Evolutionary conservation across 805 yeast species (phyloP).

Genomic region (Lachancea meyersii): DNA sequence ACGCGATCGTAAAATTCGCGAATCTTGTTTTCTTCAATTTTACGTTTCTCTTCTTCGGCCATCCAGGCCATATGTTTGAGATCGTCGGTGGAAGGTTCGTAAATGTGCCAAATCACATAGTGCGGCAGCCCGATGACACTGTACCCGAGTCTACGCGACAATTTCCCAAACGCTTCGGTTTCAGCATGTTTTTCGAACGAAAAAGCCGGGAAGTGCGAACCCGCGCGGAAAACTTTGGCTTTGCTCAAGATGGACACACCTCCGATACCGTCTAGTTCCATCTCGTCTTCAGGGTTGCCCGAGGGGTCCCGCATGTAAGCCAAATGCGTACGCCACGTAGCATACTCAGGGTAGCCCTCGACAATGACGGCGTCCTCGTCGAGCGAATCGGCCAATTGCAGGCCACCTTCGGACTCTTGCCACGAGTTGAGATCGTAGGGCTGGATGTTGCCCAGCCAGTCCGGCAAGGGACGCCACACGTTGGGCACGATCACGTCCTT

Average conservation of each 20-base stretch:
- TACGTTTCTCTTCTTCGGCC: slow-evolving; percentile 71
- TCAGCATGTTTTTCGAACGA: slow-evolving; percentile 95
- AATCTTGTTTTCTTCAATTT: slow-evolving; percentile 54
- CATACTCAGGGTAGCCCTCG: slow-evolving; percentile 95
- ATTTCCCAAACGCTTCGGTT: slow-evolving; percentile 93
- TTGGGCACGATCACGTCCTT: slow-evolving; percentile 92
- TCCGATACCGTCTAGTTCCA: slow-evolving; percentile 94
- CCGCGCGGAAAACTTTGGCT: slow-evolving; percentile 78
- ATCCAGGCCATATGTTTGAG: slow-evolving; percentile 82
- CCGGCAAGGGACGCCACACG: slow-evolving; percentile 86
- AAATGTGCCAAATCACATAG: slow-evolving; percentile 93
- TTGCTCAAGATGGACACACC: slow-evolving; percentile 90
- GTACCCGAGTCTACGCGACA: slow-evolving; percentile 80
- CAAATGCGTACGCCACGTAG: slow-evolving; percentile 96
- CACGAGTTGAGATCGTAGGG: slow-evolving; percentile 81
- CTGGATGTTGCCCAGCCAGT: slow-evolving; percentile 78
- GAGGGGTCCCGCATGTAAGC: slow-evolving; percentile 92
- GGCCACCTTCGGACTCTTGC: slow-evolving; percentile 80
- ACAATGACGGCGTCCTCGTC: slow-evolving; percentile 95
- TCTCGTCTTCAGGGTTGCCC: slow-evolving; percentile 89
- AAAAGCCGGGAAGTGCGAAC: slow-evolving; percentile 95
- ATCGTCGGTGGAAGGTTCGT: slow-evolving; percentile 93
- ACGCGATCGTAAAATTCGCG: slow-evolving; percentile 61
- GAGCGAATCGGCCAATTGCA: slow-evolving; percentile 64
- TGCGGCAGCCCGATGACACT: slow-evolving; percentile 87